Percentiles rank a stretch among this genome's conserved stretches.
phyloP scores from a whole-genome alignment of 441 rosid genomes.

The Manihot esculenta region DNA sequence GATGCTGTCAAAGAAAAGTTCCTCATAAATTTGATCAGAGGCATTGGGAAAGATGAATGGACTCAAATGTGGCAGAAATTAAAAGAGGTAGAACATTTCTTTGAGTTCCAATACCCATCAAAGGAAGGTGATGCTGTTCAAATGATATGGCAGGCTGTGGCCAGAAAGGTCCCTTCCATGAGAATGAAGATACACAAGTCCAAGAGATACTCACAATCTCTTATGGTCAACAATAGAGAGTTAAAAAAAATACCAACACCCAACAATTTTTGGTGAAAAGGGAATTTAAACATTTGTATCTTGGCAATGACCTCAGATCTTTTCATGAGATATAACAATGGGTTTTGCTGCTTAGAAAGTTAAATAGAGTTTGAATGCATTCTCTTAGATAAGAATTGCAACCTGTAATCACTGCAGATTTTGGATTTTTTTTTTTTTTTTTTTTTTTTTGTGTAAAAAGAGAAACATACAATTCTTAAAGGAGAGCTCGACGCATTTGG shows the following conservation, averaged over 20 bases:
- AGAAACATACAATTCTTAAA: background rate
- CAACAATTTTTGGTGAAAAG: constrained; percentile 48
- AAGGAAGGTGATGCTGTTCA: constrained; percentile 84
- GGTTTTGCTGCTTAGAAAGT: constrained; percentile 13
- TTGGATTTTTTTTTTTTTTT: constrained; percentile 8
- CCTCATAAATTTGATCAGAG: constrained; percentile 63
- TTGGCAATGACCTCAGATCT: constrained; percentile 19
- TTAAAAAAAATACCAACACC: constrained; percentile 40
- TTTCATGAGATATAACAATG: background rate
- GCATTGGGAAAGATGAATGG: constrained; percentile 76
- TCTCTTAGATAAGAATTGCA: constrained; percentile 23
- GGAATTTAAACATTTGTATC: constrained; percentile 1
- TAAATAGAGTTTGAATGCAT: constrained; percentile 8
- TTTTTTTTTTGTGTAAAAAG: constrained; percentile 14
- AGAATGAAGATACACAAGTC: constrained; percentile 66
- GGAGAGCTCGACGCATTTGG: constrained; percentile 3
- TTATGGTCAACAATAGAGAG: constrained; percentile 19
- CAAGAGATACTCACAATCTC: constrained; percentile 43
- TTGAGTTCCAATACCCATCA: constrained; percentile 75
- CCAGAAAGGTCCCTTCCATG: constrained; percentile 66
- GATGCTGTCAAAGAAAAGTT: constrained; percentile 76
- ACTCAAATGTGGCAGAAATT: constrained; percentile 70
- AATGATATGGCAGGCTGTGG: constrained; percentile 90
- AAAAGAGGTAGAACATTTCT: constrained; percentile 58
- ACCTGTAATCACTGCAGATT: constrained; percentile 22